Evolutionary conservation across 371 early-diverging fungal species (phyloP).

Genomic region (Mucor saturninus): DNA sequence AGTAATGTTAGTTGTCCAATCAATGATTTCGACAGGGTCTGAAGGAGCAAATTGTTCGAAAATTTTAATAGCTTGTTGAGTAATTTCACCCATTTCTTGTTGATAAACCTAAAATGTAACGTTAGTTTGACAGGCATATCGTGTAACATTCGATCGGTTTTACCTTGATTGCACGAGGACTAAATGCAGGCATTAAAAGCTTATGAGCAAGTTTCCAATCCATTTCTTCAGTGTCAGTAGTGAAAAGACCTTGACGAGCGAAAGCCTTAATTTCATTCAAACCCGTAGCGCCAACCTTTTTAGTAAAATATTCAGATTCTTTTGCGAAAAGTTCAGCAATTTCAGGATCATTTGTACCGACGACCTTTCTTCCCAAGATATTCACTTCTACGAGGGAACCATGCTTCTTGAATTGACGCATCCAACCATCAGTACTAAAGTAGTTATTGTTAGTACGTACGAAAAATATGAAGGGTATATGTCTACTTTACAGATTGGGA

Average conservation of each 20-base stretch:
- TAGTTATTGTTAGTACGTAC: not conserved
- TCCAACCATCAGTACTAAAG: slow-evolving; percentile 32
- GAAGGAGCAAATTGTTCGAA: slow-evolving; percentile 39
- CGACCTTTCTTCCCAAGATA: slow-evolving; percentile 26
- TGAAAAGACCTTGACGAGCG: slow-evolving; percentile 52
- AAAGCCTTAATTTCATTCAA: slow-evolving; percentile 40
- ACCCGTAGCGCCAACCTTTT: slow-evolving; percentile 28
- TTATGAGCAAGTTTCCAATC: slow-evolving; percentile 60
- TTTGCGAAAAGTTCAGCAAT: slow-evolving; percentile 40
- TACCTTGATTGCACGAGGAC: slow-evolving; percentile 42
- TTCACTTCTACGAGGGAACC: slow-evolving; percentile 40
- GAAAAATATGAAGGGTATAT: not conserved
- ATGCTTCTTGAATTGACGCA: slow-evolving; percentile 30
- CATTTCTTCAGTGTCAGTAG: slow-evolving; percentile 47
- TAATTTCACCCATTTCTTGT: slow-evolving; percentile 47
- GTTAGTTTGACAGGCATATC: not conserved
- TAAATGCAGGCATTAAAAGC: slow-evolving; percentile 63
- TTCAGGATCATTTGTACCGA: slow-evolving; percentile 42
- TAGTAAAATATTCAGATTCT: slow-evolving; percentile 51
- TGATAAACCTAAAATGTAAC: slow-evolving; percentile 41
- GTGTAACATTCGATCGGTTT: not conserved
- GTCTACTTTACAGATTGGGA: slow-evolving; percentile 35
- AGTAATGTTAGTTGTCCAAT: slow-evolving; percentile 63
- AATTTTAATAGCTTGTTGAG: slow-evolving; percentile 41
- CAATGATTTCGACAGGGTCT: slow-evolving; percentile 50